Conservation (phyloP, 2,329 filamentous ascomycete genomes). For the Teratosphaeriaceae sp. region DNA sequence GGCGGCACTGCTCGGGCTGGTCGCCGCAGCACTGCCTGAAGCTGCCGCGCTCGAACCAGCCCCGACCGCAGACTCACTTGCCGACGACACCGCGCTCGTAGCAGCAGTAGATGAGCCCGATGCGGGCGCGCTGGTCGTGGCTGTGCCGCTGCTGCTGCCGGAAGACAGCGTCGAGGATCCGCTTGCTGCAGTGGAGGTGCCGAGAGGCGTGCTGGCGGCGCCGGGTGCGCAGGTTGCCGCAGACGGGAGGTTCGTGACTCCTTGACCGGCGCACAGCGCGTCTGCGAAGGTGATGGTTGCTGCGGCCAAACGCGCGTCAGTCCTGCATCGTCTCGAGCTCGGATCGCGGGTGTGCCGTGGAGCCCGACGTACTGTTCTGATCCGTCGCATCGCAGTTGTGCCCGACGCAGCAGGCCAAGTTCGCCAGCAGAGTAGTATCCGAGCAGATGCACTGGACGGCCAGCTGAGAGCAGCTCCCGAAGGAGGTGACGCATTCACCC, state of each 20-base stretch:
- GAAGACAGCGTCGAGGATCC: conserved; percentile 2
- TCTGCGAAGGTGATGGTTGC: conserved; percentile 37
- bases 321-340: too few species aligned
- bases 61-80: not conserved
- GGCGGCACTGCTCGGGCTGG: conserved; percentile 2
- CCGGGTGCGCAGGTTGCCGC: conserved; percentile 31
- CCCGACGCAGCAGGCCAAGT: conserved; percentile 37
- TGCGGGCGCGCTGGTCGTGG: not conserved
- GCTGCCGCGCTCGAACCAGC: not conserved
- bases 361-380: conserved; percentile 25
- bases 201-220: conserved; percentile 9
- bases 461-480: conserved; percentile 32
- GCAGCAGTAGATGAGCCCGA: conserved; percentile 4
- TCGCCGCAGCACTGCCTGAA: not conserved
- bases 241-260: conserved; percentile 33
- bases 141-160: not conserved
- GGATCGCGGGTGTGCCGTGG: not conserved
- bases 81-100: not conserved
- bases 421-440: conserved; percentile 29
- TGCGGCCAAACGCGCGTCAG: conserved; percentile 15
- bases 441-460: conserved; percentile 39
- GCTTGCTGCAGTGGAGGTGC: conserved; percentile 8
- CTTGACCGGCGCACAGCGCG: conserved; percentile 33
- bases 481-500: conserved; percentile 30
- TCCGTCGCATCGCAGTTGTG: conserved; percentile 28